Conservation (phyloP, 441 rosid genomes). For the Isatis lusitanica region DNA sequence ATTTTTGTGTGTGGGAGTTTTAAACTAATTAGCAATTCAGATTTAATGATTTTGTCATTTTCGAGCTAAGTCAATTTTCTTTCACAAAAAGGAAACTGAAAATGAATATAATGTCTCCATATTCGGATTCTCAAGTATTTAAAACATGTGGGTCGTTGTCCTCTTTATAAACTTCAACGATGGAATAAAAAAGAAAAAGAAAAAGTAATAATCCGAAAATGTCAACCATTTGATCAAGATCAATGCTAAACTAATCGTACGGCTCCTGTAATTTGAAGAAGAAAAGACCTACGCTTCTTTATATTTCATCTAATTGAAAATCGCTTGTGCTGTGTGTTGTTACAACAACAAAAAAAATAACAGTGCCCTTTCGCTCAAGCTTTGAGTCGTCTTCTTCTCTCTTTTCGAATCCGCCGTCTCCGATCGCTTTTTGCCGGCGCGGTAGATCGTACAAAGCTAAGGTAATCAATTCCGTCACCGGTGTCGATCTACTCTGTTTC, state of each 20-base stretch:
- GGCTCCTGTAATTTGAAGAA: slow-evolving; percentile 5
- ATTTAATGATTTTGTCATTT: neutral
- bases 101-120: neutral
- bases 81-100: neutral
- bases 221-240: slow-evolving; percentile 29
- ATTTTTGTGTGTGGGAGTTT: neutral
- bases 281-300: slow-evolving; percentile 27
- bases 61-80: neutral
- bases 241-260: slow-evolving; percentile 5
- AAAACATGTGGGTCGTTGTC: neutral
- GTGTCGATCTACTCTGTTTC: neutral
- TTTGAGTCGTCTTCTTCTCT: slow-evolving; percentile 25
- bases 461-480: slow-evolving; percentile 10
- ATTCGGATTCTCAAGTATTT: neutral
- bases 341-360: neutral
- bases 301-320: slow-evolving; percentile 6
- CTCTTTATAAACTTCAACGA: neutral
- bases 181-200: slow-evolving; percentile 4
- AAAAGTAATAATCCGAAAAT: slow-evolving; percentile 1
- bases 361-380: slow-evolving; percentile 35
- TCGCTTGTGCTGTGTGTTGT: neutral
- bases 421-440: slow-evolving; percentile 24
- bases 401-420: slow-evolving; percentile 16
- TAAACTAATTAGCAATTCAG: slow-evolving; percentile 5
- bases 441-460: slow-evolving; percentile 22